These are phyloP conservation scores for Emericellopsis terricola DNA, from an alignment of 495 filamentous ascomycete species.

Conservation along the genomic window DNA sequence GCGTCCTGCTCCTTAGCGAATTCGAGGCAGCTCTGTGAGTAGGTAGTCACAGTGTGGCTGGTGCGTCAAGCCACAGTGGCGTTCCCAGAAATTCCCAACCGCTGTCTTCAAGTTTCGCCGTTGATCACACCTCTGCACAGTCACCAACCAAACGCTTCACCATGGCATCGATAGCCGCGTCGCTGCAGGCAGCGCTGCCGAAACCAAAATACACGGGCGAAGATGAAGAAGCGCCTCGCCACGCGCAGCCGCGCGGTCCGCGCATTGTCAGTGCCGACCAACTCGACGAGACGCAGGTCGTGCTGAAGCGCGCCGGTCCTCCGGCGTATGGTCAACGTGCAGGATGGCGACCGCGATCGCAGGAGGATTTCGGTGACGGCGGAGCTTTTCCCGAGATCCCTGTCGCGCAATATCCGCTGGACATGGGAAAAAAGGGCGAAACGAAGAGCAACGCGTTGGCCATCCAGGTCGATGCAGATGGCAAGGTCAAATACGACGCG, in stretches of 20 bases:
- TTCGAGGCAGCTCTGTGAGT: no score
- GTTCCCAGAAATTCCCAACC: constrained; percentile 4
- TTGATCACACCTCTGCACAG: no score
- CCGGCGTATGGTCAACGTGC: constrained; percentile 70
- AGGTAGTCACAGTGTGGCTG: no score
- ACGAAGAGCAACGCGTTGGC: constrained; percentile 73
- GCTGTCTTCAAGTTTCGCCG: constrained; percentile 1
- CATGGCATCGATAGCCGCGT: constrained; percentile 57
- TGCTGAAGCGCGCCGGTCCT: constrained; percentile 67
- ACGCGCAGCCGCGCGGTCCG: constrained; percentile 57
- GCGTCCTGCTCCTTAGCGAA: no score
- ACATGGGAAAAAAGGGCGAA: constrained; percentile 72
- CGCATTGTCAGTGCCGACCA: constrained; percentile 61
- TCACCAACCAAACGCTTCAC: no score
- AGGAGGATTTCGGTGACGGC: constrained; percentile 90
- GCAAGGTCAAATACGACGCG: constrained; percentile 90
- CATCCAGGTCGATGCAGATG: constrained; percentile 75
- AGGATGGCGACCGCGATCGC: constrained; percentile 70
- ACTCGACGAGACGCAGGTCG: constrained; percentile 72
- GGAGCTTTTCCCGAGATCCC: constrained; percentile 92
- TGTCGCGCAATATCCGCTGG: constrained; percentile 86
- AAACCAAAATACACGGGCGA: constrained; percentile 80
- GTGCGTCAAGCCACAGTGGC: no score
- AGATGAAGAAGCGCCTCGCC: constrained; percentile 57
- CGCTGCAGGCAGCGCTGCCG: constrained; percentile 67